Evolutionary conservation across 371 early-diverging fungal species (phyloP).

Genomic region (Mortierella sp.): DNA sequence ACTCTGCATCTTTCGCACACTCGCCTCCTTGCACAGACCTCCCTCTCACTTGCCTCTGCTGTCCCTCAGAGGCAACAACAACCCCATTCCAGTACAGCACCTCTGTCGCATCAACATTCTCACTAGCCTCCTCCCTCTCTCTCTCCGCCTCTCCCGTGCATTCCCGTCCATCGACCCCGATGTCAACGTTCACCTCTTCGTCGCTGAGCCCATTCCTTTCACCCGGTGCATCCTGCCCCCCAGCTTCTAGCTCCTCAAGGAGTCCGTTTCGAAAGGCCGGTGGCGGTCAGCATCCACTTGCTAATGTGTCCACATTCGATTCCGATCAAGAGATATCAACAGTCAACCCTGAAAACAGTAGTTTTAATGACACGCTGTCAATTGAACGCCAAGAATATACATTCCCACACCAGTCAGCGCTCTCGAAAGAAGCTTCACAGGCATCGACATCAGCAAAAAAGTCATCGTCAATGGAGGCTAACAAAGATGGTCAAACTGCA

Average conservation of each 20-base stretch:
- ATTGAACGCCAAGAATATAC: neutral
- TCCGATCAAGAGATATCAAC: slow-evolving; percentile 4
- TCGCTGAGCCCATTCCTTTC: slow-evolving; percentile 23
- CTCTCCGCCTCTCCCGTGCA: neutral
- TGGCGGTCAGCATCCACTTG: slow-evolving; percentile 35
- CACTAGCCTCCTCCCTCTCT: slow-evolving; percentile 3
- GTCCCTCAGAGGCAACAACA: slow-evolving; percentile 4
- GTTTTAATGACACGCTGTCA: no score
- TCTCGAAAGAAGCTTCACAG: no score
- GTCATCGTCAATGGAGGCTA: no score
- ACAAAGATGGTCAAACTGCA: no score
- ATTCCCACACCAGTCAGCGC: neutral
- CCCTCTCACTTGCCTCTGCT: neutral
- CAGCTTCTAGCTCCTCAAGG: slow-evolving; percentile 5
- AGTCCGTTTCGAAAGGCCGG: slow-evolving; percentile 8
- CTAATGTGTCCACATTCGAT: slow-evolving; percentile 35
- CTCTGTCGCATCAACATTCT: slow-evolving; percentile 2
- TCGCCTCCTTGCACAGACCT: no score
- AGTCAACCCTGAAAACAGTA: neutral
- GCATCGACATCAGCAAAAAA: no score
- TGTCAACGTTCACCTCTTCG: slow-evolving; percentile 18
- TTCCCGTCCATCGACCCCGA: slow-evolving; percentile 17
- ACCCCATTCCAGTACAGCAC: slow-evolving; percentile 13
- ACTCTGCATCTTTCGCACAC: no score
- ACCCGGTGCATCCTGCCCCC: slow-evolving; percentile 7